Evolutionary conservation across 2,329 filamentous ascomycete genomes (phyloP).

Genomic region (Clathrospora elynae): DNA sequence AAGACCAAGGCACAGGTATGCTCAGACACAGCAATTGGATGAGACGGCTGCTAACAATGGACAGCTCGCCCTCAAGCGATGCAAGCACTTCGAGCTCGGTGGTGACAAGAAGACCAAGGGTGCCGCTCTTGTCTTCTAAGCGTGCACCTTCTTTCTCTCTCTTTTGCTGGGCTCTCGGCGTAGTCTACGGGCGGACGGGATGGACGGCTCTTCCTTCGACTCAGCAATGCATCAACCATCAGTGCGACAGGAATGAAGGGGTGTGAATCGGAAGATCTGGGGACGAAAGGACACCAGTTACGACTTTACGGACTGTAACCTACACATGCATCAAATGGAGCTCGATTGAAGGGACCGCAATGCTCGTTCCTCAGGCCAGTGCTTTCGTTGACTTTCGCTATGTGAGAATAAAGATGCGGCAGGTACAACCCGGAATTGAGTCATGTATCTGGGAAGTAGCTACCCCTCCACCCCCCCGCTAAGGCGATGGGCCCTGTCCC

Average conservation of each 20-base stretch:
- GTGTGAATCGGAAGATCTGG: conserved; percentile 35
- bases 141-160: conserved; percentile 55
- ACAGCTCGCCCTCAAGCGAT: conserved; percentile 97
- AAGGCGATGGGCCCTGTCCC: conserved; percentile 21
- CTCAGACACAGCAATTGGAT: too few species aligned
- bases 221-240: conserved; percentile 37
- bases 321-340: conserved; percentile 50
- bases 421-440: conserved; percentile 10
- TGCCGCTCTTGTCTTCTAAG: conserved; percentile 99
- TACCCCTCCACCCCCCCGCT: conserved; percentile 37
- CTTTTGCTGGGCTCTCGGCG: conserved; percentile 49
- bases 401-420: conserved; percentile 3
- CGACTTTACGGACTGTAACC: conserved; percentile 47
- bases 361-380: conserved; percentile 6
- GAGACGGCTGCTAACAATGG: conserved; percentile 53
- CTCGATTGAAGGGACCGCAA: conserved; percentile 44
- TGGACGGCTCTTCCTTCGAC: conserved; percentile 44
- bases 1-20: conserved; percentile 59
- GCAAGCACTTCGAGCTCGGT: conserved; percentile 99
- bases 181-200: conserved; percentile 46
- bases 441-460: conserved; percentile 11
- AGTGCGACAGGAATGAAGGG: conserved; percentile 32
- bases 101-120: conserved; percentile 99
- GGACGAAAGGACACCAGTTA: conserved; percentile 43
- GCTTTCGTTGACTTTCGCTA: background rate